Evolutionary conservation across 169 alveolate species (phyloP), one percentile per base, ranked within the genome.

Genomic region (Plasmodium gaboni): DNA sequence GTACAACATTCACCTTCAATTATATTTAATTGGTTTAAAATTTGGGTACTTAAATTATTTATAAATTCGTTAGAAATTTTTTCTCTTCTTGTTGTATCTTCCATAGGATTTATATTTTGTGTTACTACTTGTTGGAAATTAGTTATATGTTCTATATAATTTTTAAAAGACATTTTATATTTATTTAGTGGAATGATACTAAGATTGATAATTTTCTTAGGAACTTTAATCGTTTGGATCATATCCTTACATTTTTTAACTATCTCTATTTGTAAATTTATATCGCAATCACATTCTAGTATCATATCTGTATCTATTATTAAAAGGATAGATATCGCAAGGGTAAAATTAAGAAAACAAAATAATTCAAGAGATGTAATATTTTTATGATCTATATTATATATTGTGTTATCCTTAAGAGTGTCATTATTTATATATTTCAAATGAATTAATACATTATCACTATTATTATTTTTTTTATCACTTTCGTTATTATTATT

Each of bases 281-380:
- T 22, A 17, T 83, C 73, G 9, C 7, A 38, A 17, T 51, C 50
- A 7, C 24, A 26, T 38, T 42, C 57, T 6, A 44, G 15, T 42
- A 63, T 68, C n/a, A 42, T 50, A 55, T 68, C 91, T 28, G 55
- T 51, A 50, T 83, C 91, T 8, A 55, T 68, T n/a, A 68, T 44
- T 53, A 83, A 22, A 15, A 53, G 59, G 19, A 83, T 57, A 63
- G 85, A 68, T 8, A 28, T 44, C 0, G 85, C 76, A 15, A 26
- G 55, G 50, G 53, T 26, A 17, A 24, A 51, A 57, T 83, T 68
- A 24, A 83, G 24, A 24, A 38, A 26, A 50, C 71, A 48, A 17
- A 53, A n/a, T 2, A 83, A 5, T 44, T 83, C 91, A 26, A 83
- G 32, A 4, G 91, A 67, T 19, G 91, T 53, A 8, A 48, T 70